Base-by-base conservation (phyloP, 176 grass and related monocot genomes). In the Oryza glaberrima region DNA sequence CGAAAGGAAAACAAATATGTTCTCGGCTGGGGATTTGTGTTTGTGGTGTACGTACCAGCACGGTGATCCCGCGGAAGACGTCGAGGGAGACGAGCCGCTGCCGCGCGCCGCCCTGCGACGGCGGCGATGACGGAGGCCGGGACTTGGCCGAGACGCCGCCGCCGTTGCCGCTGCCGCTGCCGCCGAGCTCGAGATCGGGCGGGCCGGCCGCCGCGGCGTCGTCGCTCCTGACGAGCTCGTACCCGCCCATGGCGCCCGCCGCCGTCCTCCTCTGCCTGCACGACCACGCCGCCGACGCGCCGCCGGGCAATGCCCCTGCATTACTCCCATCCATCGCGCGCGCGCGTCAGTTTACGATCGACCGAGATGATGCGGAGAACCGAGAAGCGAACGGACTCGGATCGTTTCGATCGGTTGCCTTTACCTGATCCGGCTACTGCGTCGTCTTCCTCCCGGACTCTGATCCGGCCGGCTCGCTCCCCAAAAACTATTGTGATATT, bases 1-100 rank as follows among this genome's bases (percentile, higher is more conserved):
- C n/a, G 16, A n/a, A 9, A 72, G 72, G 22, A 46, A 63, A 63
- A 11, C 9, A 63, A 5, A 23, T 13, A 76, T 15, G n/a, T 17
- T 38, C 17, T 38, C 17, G 17, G 4, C 22, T 12, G 10, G 28
- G 61, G 76, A 16, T 14, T 12, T 7, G 2, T 60, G 6, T 61
- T 13, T 38, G 36, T 38, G 36, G 12, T 2, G 12, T 58, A n/a
- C 87, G 51, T 91, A 97, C 95, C 78, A 88, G 88, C 13, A 97
- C 95, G 47, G 95, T 94, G 88, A 97, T 89, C 30, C 95, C 90
- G 15, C 95, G 92, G 82, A 97, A 97, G 73, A 97, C 95, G 83
- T 97, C 92, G 75, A 97, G 95, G 20, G 95, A 97, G 70, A 89
- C 73, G 46, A 94, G 92, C 7, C 95, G 88, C 34, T 81, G 92